These are phyloP conservation scores for Quercus mongolica DNA, from an alignment of 306 rosid species.

Conservation along the genomic window DNA sequence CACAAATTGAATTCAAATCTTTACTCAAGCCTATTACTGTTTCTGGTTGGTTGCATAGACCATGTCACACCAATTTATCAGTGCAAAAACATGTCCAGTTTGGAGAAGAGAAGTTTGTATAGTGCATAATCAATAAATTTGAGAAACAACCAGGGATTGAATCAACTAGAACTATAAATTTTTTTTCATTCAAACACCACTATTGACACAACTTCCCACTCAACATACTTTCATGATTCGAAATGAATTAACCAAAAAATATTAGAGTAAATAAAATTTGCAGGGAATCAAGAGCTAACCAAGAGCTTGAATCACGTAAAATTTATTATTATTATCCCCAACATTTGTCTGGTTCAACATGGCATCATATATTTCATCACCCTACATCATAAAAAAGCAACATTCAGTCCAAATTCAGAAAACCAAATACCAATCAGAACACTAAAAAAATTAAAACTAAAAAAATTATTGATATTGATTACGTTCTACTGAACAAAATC, in stretches of 20 bases:
- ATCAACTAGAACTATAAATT: neutral
- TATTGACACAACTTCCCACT: constrained; percentile 9
- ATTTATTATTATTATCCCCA: constrained; percentile 79
- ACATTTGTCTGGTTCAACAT: constrained; percentile 92
- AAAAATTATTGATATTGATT: neutral
- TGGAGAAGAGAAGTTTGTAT: neutral
- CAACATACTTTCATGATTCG: neutral
- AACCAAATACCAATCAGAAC: neutral
- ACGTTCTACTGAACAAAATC: neutral
- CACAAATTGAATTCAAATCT: neutral
- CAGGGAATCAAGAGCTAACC: constrained; percentile 39
- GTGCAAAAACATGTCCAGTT: neutral
- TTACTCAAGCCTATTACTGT: neutral
- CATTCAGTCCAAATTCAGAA: neutral
- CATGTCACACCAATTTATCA: neutral
- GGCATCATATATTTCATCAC: constrained; percentile 81
- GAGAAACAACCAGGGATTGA: neutral
- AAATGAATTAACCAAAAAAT: neutral
- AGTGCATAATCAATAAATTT: neutral
- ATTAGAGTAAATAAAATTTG: neutral
- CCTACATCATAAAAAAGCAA: constrained; percentile 39
- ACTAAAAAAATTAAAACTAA: neutral
- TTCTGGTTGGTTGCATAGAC: neutral
- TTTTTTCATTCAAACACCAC: neutral
- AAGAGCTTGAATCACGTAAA: constrained; percentile 82